Conservation (phyloP, 768 basidiomycete species). For the Leucosporidium scottii region DNA sequence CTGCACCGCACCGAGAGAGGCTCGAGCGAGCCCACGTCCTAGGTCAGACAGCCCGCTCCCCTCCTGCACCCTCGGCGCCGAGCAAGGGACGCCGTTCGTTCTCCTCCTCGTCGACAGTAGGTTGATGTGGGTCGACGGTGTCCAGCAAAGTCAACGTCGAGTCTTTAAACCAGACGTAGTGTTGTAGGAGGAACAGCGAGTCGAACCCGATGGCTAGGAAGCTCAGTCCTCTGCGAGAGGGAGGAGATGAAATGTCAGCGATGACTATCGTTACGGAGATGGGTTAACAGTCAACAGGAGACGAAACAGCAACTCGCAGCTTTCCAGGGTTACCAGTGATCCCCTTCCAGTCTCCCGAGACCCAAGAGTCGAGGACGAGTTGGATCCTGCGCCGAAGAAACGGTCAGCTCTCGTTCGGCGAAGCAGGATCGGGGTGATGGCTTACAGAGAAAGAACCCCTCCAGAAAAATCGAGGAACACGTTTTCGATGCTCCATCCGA, state of each 20-base stretch:
- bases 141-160: no score
- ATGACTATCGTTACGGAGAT: neutral
- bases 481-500: constrained; percentile 39
- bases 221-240: constrained; percentile 34
- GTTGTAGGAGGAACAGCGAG: constrained; percentile 40
- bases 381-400: constrained; percentile 24
- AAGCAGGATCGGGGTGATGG: neutral
- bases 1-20: no score
- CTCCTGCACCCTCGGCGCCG: no score
- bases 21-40: no score
- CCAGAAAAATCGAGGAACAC: constrained; percentile 44
- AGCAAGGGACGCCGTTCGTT: no score
- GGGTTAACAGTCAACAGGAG: neutral
- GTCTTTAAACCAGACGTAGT: constrained; percentile 39
- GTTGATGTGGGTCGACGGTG: no score
- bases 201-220: constrained; percentile 40
- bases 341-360: constrained; percentile 36
- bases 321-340: constrained; percentile 40
- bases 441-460: constrained; percentile 35
- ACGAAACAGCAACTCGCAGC: constrained; percentile 26
- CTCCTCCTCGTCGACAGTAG: no score
- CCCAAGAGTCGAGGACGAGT: constrained; percentile 39
- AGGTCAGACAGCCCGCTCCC: no score
- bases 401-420: neutral
- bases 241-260: neutral